These are phyloP conservation scores for Artemisia tridentata DNA, from an alignment of 129 eudicot species.

Conservation along the genomic window DNA sequence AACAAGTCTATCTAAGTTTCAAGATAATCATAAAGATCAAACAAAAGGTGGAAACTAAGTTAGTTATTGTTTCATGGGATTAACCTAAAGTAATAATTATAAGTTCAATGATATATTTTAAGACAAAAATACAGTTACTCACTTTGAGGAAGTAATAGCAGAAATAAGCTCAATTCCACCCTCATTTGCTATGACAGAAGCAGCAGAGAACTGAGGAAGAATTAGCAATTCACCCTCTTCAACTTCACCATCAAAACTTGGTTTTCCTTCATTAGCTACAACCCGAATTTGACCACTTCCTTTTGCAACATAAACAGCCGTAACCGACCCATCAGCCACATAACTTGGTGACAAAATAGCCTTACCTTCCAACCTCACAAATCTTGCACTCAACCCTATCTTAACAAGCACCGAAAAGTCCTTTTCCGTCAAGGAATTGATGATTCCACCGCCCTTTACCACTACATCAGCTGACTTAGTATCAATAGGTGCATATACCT, in stretches of 20 bases:
- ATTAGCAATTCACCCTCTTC: slow-evolving; percentile 40
- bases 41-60: too few species aligned
- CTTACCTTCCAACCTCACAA: slow-evolving; percentile 35
- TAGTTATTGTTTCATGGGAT: too few species aligned
- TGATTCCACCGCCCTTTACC: slow-evolving; percentile 28
- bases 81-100: too few species aligned
- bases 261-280: slow-evolving; percentile 38
- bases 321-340: slow-evolving; percentile 34
- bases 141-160: slow-evolving; percentile 46
- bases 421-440: slow-evolving; percentile 23
- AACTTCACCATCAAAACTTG: slow-evolving; percentile 35
- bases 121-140: slow-evolving; percentile 4
- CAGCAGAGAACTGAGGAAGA: slow-evolving; percentile 49
- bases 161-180: slow-evolving; percentile 49
- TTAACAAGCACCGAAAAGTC: slow-evolving; percentile 40
- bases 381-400: slow-evolving; percentile 44
- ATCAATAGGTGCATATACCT: slow-evolving; percentile 19
- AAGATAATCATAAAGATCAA: too few species aligned
- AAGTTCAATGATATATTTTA: too few species aligned
- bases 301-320: slow-evolving; percentile 37
- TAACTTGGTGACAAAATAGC: slow-evolving; percentile 37
- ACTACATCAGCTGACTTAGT: slow-evolving; percentile 25
- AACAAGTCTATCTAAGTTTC: too few species aligned
- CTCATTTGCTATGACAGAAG: slow-evolving; percentile 31
- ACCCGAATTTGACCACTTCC: slow-evolving; percentile 52